Evolutionary conservation across 139 green algal genomes (phyloP).

Genomic region (Picochlorum sp.): DNA sequence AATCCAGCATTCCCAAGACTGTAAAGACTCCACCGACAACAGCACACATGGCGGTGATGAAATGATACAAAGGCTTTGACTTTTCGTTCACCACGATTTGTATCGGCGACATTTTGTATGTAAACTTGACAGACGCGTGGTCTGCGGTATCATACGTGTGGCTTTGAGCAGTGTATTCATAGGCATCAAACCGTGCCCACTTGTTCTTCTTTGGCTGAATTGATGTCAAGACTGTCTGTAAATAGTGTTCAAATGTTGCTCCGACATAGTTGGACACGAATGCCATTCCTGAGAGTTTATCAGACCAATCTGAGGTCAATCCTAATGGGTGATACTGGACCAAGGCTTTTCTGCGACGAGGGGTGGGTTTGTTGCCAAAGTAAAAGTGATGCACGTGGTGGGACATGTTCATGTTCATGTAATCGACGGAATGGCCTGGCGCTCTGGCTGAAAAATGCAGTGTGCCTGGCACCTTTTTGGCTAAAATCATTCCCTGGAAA

Average conservation of each 20-base stretch:
- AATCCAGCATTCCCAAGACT: slow-evolving; percentile 80
- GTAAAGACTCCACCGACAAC: slow-evolving; percentile 83
- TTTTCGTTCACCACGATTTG: slow-evolving; percentile 58
- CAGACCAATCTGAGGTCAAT: slow-evolving; percentile 71
- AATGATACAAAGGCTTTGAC: slow-evolving; percentile 60
- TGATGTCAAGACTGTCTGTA: slow-evolving; percentile 78
- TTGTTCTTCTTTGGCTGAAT: slow-evolving; percentile 46
- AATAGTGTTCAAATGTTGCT: slow-evolving; percentile 83
- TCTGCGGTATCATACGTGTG: slow-evolving; percentile 58
- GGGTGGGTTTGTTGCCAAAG: slow-evolving; percentile 65
- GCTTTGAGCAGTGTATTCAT: slow-evolving; percentile 85
- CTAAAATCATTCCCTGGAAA: slow-evolving; percentile 79
- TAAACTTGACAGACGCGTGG: slow-evolving; percentile 62
- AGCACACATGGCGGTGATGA: slow-evolving; percentile 77
- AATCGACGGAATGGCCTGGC: slow-evolving; percentile 78
- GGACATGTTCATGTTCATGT: slow-evolving; percentile 75
- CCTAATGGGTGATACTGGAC: slow-evolving; percentile 66
- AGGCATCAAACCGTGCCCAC: slow-evolving; percentile 59
- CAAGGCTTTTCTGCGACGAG: slow-evolving; percentile 22
- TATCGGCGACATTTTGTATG: slow-evolving; percentile 67
- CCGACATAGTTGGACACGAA: slow-evolving; percentile 54
- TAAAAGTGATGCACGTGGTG: slow-evolving; percentile 57
- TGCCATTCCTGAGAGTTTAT: slow-evolving; percentile 65
- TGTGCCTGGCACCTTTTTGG: slow-evolving; percentile 94
- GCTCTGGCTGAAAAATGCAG: slow-evolving; percentile 74